A percentile compares a stretch with the other conserved stretches of the same genome.
Conservation (phyloP, 306 rosid genomes). For the Vicia faba region DNA sequence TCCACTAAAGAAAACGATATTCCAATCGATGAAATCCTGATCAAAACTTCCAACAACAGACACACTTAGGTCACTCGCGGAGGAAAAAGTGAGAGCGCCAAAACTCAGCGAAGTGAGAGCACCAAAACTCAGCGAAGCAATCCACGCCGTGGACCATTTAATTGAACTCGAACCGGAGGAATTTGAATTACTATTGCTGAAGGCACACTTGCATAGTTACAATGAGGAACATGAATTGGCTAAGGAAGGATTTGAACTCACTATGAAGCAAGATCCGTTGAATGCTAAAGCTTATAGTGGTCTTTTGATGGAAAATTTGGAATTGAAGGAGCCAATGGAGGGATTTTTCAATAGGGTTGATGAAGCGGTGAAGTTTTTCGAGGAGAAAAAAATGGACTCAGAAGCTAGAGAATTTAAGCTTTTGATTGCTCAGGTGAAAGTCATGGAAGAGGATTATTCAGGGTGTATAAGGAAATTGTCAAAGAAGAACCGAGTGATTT, state of each 20-base stretch:
- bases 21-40: conserved; percentile 42
- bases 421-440: conserved; percentile 68
- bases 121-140: conserved; percentile 57
- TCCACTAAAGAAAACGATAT: background rate
- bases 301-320: conserved; percentile 56
- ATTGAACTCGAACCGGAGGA: conserved; percentile 69
- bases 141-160: conserved; percentile 52
- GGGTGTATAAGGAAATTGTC: conserved; percentile 69
- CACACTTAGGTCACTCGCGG: conserved; percentile 59
- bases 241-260: conserved; percentile 48
- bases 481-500: conserved; percentile 82
- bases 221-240: conserved; percentile 56
- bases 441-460: conserved; percentile 67
- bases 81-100: conserved; percentile 47
- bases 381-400: conserved; percentile 46
- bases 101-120: conserved; percentile 62
- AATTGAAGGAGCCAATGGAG: conserved; percentile 41
- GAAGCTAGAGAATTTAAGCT: conserved; percentile 90
- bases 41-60: conserved; percentile 43
- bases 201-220: conserved; percentile 61
- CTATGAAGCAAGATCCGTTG: conserved; percentile 60
- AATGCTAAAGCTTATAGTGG: conserved; percentile 75
- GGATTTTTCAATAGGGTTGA: conserved; percentile 47
- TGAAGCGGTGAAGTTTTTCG: conserved; percentile 51
- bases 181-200: conserved; percentile 57